Evolutionary conservation across 2,329 filamentous ascomycete species (phyloP), one percentile per base, ranked within the genome.

Genomic region (Trichophaea hybrida): DNA sequence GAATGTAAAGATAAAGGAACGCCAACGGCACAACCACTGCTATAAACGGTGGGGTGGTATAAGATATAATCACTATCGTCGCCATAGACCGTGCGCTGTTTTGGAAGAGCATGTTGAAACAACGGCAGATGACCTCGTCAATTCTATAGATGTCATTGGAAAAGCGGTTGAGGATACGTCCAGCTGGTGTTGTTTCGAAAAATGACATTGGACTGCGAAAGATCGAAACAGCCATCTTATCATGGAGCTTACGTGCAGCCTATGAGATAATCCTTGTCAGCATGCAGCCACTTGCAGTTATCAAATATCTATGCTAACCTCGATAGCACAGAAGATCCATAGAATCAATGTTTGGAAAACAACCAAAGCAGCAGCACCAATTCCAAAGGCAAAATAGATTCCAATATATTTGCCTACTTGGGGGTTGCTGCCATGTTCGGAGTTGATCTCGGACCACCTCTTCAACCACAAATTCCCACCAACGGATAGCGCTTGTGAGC

Each of bases 271-370:
- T 51, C 40, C 53, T 68, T 60, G 65, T 71, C 53, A 72, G 69
- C 37, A 55, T 64, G 56, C 52, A 49, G 13, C 43, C 35, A 55
- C 58, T 48, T 35, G 24, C 24, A 58, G 58, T 57, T 54, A 15
- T 54, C 46, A 57, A 50, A 37, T 6, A 35, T 34, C 24, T 32
- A 54, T 58, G 71, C 76, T 69, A 76, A 88, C 85, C 80, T 98
- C 93, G 64, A 98, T 98, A 4, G 93, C 97, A 75, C 94, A 98
- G 75, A 98, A 97, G 66, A 98, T 97, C 93, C 93, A 98, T 33
- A 98, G 77, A 65, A 98, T 89, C 67, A 98, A 75, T 5, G 91
- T 97, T 73, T 97, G 93, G 34, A 94, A 70, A 46, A 97, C 88
- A 2, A 94, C 91, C 64, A 98, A 77, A 48, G 81, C 78, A 44